Evolutionary conservation across 169 alveolate genomes (phyloP), one percentile per base, ranked within the genome.

Genomic region (Plasmodium yoelii): DNA sequence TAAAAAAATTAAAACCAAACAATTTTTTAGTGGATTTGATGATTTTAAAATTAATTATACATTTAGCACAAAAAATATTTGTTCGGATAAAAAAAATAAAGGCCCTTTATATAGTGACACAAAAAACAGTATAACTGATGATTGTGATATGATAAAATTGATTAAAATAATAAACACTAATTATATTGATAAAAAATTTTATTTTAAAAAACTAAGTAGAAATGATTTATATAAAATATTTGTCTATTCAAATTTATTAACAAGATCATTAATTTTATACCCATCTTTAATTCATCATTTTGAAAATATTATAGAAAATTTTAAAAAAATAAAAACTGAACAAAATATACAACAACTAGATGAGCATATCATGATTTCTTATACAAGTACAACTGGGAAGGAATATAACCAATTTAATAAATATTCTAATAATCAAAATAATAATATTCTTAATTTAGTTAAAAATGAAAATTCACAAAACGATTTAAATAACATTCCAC

Each of bases 1-100:
- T 28, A 18, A 22, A 15, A 39, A 60, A 74, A 74, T 61, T 19
- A 73, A 57, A 59, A 15, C 26, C 5, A 34, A 34, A n/a, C 51
- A 60, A 47, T 39, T 82, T 34, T 82, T 67, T 51, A 67, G 53
- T 19, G 69, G 65, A 42, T 82, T 82, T 65, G 90, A 82, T 56
- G 90, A 82, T 46, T 82, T 82, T 60, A 82, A 82, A 82, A 82
- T 82, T 55, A 71, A 82, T 44, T 82, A 82, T 65, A 51, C 90
- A n/a, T 82, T 61, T 65, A 26, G 49, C 44, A 60, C 53, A 74
- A 26, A 19, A 56, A 57, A 73, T 60, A 60, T 12, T 7, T 34
- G 34, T 44, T 12, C 44, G n/a, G 10, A 28, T 51, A 46, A 53
- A n/a, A 60, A 34, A 39, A 67, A 34, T 22, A 67, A 82, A 55